Percentiles rank a stretch among this genome's conserved stretches.
phyloP scores from a whole-genome alignment of 768 basidiomycete genomes.

The Termitomyces sp. region DNA sequence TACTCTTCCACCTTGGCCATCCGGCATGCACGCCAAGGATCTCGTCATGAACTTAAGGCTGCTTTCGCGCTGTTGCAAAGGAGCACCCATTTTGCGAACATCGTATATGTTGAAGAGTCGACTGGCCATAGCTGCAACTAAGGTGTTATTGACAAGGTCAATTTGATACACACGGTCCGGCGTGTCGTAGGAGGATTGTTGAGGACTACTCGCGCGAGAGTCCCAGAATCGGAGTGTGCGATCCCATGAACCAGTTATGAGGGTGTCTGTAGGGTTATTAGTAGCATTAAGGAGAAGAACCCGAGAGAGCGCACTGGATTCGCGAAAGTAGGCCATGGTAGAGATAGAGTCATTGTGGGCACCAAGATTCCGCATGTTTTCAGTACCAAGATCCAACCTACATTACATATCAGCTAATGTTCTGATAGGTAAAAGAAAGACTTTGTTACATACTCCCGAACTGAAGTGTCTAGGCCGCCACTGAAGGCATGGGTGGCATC shows the following conservation, averaged over 20 bases:
- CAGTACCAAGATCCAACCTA: slow-evolving; percentile 75
- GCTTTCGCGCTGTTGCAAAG: slow-evolving; percentile 81
- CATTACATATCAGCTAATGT: not conserved
- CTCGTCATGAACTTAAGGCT: slow-evolving; percentile 95
- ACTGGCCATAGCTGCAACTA: slow-evolving; percentile 93
- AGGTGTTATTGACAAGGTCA: slow-evolving; percentile 69
- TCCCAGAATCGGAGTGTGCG: slow-evolving; percentile 87
- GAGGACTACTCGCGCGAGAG: slow-evolving; percentile 51
- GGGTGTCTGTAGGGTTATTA: slow-evolving; percentile 40
- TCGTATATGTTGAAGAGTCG: slow-evolving; percentile 89
- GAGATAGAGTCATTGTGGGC: slow-evolving; percentile 80
- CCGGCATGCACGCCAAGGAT: slow-evolving; percentile 86
- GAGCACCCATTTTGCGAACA: slow-evolving; percentile 68
- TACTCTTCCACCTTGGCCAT: slow-evolving; percentile 68
- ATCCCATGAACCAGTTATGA: slow-evolving; percentile 93
- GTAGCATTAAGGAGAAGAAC: not conserved
- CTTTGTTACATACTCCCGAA: slow-evolving; percentile 63
- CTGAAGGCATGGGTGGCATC: slow-evolving; percentile 69
- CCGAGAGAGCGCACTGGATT: slow-evolving; percentile 46
- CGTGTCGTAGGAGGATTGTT: slow-evolving; percentile 56
- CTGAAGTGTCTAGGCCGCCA: slow-evolving; percentile 81
- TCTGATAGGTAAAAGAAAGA: not conserved
- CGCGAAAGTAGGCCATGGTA: slow-evolving; percentile 62
- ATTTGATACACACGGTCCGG: slow-evolving; percentile 86
- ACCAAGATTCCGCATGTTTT: slow-evolving; percentile 70